Percentiles rank a stretch among this genome's conserved stretches.
Conservation (phyloP, 2,329 filamentous ascomycete species). For the Sporothrix curviconia region DNA sequence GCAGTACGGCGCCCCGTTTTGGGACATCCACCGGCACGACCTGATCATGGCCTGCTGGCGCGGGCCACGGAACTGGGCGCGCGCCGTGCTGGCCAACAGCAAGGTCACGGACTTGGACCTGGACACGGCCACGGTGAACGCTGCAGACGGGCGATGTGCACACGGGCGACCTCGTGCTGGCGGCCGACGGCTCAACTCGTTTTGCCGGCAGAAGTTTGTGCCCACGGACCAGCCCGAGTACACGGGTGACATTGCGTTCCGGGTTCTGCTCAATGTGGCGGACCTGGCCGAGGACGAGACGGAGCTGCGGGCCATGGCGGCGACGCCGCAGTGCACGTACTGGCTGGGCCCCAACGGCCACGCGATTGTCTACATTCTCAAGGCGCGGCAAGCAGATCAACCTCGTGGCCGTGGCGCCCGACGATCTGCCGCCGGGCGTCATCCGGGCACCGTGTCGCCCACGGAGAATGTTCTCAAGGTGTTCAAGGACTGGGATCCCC, state of each 20-base stretch:
- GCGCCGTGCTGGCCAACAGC: conserved; percentile 3
- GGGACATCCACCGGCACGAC: conserved; percentile 16
- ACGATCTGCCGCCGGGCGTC: conserved; percentile 8
- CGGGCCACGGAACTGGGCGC: conserved; percentile 11
- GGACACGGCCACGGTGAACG: conserved; percentile 5
- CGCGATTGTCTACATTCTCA: conserved; percentile 15
- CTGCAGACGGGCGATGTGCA: not conserved
- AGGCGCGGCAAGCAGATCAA: conserved; percentile 15
- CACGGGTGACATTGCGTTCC: conserved; percentile 14
- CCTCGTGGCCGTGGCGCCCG: conserved; percentile 14
- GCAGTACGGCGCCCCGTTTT: conserved; percentile 13
- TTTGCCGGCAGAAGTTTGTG: conserved; percentile 5
- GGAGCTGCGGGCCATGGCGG: not conserved
- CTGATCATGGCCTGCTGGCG: conserved; percentile 12
- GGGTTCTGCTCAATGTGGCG: conserved; percentile 8
- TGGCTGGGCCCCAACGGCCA: conserved; percentile 12
- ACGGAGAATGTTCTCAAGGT: conserved; percentile 6
- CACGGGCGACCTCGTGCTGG: conserved; percentile 8
- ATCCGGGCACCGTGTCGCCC: conserved; percentile 11
- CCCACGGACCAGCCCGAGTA: conserved; percentile 13
- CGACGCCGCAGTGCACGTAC: conserved; percentile 12
- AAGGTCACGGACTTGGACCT: conserved; percentile 10
- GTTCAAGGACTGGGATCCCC: conserved; percentile 14
- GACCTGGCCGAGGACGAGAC: not conserved
- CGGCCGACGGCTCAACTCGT: conserved; percentile 10